These are phyloP conservation scores for Periconia digitata DNA, from an alignment of 2,329 filamentous ascomycete species.

Conservation along the genomic window DNA sequence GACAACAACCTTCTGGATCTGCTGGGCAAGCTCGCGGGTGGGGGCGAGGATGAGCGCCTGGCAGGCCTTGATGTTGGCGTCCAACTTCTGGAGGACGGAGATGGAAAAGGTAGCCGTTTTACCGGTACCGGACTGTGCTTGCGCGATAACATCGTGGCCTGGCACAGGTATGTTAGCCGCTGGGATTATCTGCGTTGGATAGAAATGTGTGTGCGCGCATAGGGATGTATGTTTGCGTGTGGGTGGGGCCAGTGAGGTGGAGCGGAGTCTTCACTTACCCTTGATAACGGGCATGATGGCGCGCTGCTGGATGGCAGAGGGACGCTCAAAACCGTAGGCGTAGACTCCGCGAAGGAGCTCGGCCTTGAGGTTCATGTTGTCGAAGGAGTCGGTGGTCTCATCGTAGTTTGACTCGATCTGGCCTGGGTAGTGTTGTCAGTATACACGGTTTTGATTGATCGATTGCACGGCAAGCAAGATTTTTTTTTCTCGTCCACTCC, in stretches of 20 bases:
- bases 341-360: conserved; percentile 99
- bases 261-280: conserved; percentile 61
- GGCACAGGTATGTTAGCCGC: background rate
- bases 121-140: conserved; percentile 99
- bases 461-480: conserved; percentile 1
- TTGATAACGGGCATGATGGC: conserved; percentile 99
- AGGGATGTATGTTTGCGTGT: conserved; percentile 9
- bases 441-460: too few relatives aligned
- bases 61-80: conserved; percentile 90
- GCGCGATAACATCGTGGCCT: conserved; percentile 97
- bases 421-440: conserved; percentile 58
- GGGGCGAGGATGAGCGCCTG: conserved; percentile 98
- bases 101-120: conserved; percentile 99
- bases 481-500: conserved; percentile 4
- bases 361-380: conserved; percentile 94
- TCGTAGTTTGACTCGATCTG: conserved; percentile 99
- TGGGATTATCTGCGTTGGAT: background rate
- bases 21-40: conserved; percentile 96
- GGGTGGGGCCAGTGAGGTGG: background rate
- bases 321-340: conserved; percentile 99
- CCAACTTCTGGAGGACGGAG: conserved; percentile 98
- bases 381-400: conserved; percentile 98
- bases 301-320: conserved; percentile 99
- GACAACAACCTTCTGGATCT: conserved; percentile 99
- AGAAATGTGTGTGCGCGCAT: background rate